Percentiles rank a stretch among this genome's conserved stretches.
These are phyloP conservation scores for Cercospora brassicicola DNA, from an alignment of 2,329 filamentous ascomycete genomes.

Conservation along the genomic window DNA sequence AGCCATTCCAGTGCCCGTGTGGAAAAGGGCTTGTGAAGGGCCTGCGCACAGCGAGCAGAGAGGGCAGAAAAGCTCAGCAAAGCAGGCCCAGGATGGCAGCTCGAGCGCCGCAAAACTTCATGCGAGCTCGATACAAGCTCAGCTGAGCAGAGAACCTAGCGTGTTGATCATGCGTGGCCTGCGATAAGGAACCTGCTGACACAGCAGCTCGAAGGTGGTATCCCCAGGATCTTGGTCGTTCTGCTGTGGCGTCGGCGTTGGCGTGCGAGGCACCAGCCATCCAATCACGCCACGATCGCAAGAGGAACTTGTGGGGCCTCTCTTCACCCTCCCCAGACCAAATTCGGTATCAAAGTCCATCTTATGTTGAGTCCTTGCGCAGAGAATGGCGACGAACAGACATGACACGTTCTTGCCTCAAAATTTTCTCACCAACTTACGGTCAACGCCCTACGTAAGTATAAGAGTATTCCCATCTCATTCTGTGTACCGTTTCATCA, in stretches of 20 bases:
- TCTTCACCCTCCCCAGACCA: slow-evolving; percentile 6
- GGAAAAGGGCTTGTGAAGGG: slow-evolving; percentile 12
- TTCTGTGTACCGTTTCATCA: background rate
- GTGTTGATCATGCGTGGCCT: background rate
- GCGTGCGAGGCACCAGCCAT: background rate
- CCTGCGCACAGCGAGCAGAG: background rate
- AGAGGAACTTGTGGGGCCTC: slow-evolving; percentile 1
- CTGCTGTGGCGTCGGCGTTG: background rate
- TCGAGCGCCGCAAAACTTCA: slow-evolving; percentile 10
- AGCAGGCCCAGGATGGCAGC: slow-evolving; percentile 1
- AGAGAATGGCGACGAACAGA: slow-evolving; percentile 4
- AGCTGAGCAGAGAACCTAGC: slow-evolving; percentile 1
- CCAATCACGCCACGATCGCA: slow-evolving; percentile 15
- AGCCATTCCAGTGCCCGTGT: slow-evolving; percentile 13
- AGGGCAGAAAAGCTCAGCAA: background rate
- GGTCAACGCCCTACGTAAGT: background rate
- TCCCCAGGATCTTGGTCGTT: slow-evolving; percentile 3
- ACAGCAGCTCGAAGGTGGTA: slow-evolving; percentile 1
- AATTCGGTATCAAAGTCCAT: slow-evolving; percentile 12
- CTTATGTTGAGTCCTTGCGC: slow-evolving; percentile 5
- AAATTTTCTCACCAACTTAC: background rate
- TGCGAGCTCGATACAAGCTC: slow-evolving; percentile 6
- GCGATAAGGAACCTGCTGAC: slow-evolving; percentile 8
- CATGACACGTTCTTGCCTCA: background rate
- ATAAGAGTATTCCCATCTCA: slow-evolving; percentile 3